phyloP scores from a whole-genome alignment of 148 eudicot genomes.

The Silene uniflora region DNA sequence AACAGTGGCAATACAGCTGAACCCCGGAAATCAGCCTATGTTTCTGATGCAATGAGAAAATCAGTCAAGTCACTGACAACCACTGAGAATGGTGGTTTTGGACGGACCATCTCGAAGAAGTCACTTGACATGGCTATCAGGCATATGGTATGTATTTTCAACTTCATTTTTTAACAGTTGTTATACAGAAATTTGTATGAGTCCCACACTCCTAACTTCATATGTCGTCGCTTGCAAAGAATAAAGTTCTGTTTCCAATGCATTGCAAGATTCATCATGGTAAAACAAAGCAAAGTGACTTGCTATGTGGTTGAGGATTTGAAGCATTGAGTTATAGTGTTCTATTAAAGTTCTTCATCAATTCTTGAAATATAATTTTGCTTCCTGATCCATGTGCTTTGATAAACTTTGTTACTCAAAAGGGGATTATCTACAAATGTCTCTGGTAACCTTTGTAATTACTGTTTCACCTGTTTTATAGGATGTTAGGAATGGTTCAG shows the following conservation, averaged over 20 bases:
- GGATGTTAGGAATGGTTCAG: constrained; percentile 75
- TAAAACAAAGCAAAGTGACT: background rate
- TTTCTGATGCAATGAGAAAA: constrained; percentile 60
- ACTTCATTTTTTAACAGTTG: background rate
- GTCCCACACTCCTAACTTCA: background rate
- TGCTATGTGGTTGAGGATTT: too few species aligned
- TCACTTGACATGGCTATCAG: constrained; percentile 93
- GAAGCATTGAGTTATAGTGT: background rate
- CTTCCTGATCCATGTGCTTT: background rate
- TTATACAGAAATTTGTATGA: background rate
- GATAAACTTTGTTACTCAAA: background rate
- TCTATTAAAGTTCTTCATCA: background rate
- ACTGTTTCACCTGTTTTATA: constrained; percentile 23
- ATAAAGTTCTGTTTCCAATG: background rate
- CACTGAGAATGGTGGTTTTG: constrained; percentile 64
- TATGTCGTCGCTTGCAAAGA: background rate
- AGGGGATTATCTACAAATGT: background rate
- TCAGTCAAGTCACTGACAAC: constrained; percentile 50
- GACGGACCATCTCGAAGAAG: constrained; percentile 88
- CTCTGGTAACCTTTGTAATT: background rate
- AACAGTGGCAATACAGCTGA: constrained; percentile 45
- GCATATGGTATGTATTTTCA: constrained; percentile 64
- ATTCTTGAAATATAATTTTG: background rate
- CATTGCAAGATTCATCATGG: too few species aligned
- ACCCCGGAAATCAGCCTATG: constrained; percentile 46